Evolutionary conservation across 2,329 filamentous ascomycete genomes (phyloP).

Genomic region (Penicillium sp.): DNA sequence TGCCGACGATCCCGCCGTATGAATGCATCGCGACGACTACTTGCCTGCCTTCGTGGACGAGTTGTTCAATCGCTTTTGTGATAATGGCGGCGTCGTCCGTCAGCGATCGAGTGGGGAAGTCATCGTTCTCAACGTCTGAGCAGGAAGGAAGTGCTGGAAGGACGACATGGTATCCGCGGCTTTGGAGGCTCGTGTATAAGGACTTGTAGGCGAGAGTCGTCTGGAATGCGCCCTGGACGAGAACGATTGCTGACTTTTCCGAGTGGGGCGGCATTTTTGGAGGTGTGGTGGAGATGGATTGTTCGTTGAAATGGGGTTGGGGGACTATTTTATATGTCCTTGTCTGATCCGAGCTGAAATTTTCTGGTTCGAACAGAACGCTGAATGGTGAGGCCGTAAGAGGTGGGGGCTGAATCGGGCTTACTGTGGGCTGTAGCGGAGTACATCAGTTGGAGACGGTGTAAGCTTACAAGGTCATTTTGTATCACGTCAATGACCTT

Average conservation of each 20-base stretch:
- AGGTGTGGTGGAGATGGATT: no score
- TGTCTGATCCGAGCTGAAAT: no score
- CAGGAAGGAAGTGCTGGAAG: constrained; percentile 4
- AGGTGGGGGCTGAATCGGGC: no score
- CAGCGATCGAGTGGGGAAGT: neutral
- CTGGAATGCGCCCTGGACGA: constrained; percentile 6
- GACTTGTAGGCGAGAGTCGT: neutral
- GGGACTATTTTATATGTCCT: no score
- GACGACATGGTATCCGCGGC: neutral
- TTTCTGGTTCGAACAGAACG: no score
- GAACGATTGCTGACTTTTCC: neutral
- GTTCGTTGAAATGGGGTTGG: no score
- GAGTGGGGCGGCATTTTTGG: neutral
- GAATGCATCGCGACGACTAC: constrained; percentile 9
- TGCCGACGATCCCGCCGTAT: constrained; percentile 13
- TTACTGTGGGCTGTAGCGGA: no score
- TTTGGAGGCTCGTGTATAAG: neutral
- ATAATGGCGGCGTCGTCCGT: neutral
- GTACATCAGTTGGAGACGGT: no score
- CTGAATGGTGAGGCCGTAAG: no score
- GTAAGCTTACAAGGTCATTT: no score
- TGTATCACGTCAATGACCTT: no score
- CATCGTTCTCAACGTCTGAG: neutral
- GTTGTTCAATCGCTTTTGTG: neutral
- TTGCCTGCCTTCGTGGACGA: neutral